Conservation (phyloP, 129 eudicot species). For the Saposhnikovia divaricata region DNA sequence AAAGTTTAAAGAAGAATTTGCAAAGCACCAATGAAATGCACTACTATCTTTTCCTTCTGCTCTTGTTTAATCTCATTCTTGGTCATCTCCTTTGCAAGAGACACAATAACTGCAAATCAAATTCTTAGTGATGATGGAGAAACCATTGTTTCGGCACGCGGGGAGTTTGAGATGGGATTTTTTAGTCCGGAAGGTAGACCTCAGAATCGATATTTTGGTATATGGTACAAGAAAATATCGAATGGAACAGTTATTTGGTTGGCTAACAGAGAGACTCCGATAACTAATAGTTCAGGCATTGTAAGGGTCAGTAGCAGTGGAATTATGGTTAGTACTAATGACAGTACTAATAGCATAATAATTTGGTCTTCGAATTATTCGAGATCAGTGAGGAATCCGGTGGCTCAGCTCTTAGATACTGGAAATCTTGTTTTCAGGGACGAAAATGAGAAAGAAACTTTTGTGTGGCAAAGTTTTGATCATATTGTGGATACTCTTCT, state of each 20-base stretch:
- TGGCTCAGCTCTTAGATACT: slow-evolving; percentile 9
- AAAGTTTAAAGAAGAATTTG: neutral
- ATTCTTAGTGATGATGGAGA: neutral
- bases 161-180: slow-evolving; percentile 1
- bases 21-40: neutral
- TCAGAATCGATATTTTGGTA: slow-evolving; percentile 8
- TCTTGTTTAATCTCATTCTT: neutral
- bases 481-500: slow-evolving; percentile 11
- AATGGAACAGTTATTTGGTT: neutral
- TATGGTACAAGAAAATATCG: slow-evolving; percentile 13
- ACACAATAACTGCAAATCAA: neutral
- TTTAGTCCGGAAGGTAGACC: neutral
- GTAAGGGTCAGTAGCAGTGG: slow-evolving; percentile 1
- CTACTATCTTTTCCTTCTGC: neutral
- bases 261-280: slow-evolving; percentile 2
- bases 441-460: neutral
- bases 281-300: neutral
- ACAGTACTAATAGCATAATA: neutral
- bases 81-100: neutral
- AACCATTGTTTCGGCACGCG: slow-evolving; percentile 4
- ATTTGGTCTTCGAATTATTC: neutral
- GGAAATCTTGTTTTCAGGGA: slow-evolving; percentile 19
- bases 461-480: slow-evolving; percentile 28
- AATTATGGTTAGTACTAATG: neutral
- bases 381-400: neutral